phyloP scores from a whole-genome alignment of 2,329 filamentous ascomycete species.

The Talaromyces sp. region DNA sequence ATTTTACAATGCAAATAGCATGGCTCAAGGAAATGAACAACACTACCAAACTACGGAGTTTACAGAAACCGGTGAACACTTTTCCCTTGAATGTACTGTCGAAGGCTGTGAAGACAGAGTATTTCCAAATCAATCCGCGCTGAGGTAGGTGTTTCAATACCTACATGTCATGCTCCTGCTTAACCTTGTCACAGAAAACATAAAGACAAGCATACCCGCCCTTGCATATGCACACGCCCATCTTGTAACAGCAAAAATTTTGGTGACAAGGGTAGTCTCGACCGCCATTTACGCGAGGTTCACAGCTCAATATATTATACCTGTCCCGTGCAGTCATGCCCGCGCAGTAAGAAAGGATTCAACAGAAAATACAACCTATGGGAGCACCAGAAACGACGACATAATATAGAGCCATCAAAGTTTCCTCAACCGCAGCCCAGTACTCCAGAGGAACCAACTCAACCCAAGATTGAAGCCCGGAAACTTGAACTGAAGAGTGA shows the following conservation, averaged over 20 bases:
- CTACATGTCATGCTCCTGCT: neutral
- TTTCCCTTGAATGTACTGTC: neutral
- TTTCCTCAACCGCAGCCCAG: too few relatives aligned
- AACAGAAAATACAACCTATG: neutral
- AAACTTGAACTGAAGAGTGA: neutral
- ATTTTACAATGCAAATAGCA: neutral
- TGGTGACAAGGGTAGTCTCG: neutral
- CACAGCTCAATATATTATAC: neutral
- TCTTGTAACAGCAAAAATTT: neutral
- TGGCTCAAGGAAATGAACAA: neutral
- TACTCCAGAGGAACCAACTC: neutral
- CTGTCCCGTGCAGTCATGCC: neutral
- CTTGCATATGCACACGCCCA: neutral
- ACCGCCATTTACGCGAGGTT: neutral
- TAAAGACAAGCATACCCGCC: neutral
- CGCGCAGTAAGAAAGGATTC: neutral
- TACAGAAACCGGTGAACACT: neutral
- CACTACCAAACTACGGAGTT: neutral
- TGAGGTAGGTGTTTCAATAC: neutral
- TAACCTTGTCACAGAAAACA: neutral
- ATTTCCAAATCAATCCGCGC: neutral
- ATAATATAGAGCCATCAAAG: neutral
- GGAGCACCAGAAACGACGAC: neutral
- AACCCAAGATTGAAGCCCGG: neutral
- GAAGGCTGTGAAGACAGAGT: neutral